Evolutionary conservation across 352 stramenopile genomes (phyloP).

Genomic region (Phytopythium oedochilum): DNA sequence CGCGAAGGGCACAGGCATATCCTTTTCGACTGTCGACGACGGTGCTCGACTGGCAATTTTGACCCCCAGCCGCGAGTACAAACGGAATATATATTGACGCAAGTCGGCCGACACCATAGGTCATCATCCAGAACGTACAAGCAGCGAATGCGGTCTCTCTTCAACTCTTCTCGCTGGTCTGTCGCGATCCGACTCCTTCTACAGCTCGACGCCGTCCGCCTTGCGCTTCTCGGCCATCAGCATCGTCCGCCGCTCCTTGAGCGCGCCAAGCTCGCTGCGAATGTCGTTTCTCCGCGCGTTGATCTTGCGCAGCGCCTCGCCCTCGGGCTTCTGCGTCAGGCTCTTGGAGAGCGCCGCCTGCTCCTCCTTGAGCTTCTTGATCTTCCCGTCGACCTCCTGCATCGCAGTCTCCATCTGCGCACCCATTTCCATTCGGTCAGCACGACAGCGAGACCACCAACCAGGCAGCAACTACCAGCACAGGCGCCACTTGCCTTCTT

Average conservation of each 20-base stretch:
- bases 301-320: conserved; percentile 75
- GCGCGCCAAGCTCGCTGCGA: conserved; percentile 72
- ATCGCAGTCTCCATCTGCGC: conserved; percentile 71
- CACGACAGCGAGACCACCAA: background rate
- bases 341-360: conserved; percentile 75
- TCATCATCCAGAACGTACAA: background rate
- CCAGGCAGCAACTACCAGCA: background rate
- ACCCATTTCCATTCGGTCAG: background rate
- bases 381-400: conserved; percentile 77
- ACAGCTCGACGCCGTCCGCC: conserved; percentile 62
- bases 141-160: background rate
- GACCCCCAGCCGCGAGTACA: background rate
- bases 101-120: background rate
- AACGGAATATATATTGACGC: conserved; percentile 4
- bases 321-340: conserved; percentile 67
- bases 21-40: background rate
- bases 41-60: conserved; percentile 2
- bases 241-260: conserved; percentile 82
- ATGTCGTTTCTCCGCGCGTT: conserved; percentile 83
- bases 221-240: conserved; percentile 77
- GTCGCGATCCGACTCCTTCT: conserved; percentile 8
- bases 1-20: background rate
- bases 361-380: conserved; percentile 78
- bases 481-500: conserved; percentile 49
- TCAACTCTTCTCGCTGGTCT: background rate